These are phyloP conservation scores for Annona squamosa DNA, from an alignment of 164 flowering plant genomes.

Conservation along the genomic window DNA sequence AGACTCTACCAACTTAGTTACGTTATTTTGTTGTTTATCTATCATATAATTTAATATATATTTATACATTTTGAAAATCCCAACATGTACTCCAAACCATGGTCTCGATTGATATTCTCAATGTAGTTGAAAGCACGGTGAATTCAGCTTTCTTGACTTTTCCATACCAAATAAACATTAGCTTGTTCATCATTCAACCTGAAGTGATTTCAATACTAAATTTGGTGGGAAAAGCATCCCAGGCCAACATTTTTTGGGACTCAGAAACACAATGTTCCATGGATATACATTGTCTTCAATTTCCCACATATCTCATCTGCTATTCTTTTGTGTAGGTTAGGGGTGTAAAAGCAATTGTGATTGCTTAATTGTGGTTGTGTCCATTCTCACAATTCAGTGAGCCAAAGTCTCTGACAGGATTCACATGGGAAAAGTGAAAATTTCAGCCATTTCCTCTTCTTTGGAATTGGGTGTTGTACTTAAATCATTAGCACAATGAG, in stretches of 20 bases:
- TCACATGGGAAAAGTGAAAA: too few species aligned
- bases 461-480: constrained; percentile 37
- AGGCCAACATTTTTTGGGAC: neutral
- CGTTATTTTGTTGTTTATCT: too few species aligned
- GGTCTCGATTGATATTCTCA: neutral
- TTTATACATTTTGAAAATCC: too few species aligned
- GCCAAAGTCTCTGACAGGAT: too few species aligned
- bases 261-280: neutral
- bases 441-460: too few species aligned
- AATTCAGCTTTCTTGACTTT: neutral
- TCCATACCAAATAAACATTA: neutral
- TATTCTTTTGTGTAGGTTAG: constrained; percentile 44
- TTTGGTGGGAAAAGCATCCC: neutral
- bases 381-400: neutral
- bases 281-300: neutral
- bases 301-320: neutral
- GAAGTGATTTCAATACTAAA: neutral
- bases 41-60: too few species aligned
- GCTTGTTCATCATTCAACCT: neutral
- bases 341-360: constrained; percentile 78
- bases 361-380: constrained; percentile 48
- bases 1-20: too few species aligned
- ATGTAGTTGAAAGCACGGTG: neutral
- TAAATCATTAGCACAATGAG: constrained; percentile 70
- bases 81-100: neutral